Conservation (phyloP, 2,329 filamentous ascomycete species). For the Botryotinia calthae region DNA sequence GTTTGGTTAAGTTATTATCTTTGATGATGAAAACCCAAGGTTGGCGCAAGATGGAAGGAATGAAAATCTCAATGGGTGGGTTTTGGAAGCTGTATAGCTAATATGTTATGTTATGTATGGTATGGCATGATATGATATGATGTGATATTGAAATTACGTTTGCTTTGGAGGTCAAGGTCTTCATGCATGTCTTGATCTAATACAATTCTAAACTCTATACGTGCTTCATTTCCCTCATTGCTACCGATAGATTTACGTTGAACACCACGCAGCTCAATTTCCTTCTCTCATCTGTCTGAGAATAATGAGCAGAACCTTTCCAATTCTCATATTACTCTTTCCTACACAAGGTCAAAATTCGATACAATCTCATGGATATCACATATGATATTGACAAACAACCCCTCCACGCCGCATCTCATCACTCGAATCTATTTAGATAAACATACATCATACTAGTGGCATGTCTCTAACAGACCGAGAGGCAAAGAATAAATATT, state of each 20-base stretch:
- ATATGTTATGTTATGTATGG: not conserved
- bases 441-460: not conserved
- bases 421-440: not conserved
- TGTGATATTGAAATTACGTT: not conserved
- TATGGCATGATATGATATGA: not conserved
- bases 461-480: not conserved
- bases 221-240: not conserved
- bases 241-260: no score
- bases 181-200: not conserved
- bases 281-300: not conserved
- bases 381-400: not conserved
- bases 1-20: constrained; percentile 9
- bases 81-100: not conserved
- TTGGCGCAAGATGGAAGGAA: not conserved
- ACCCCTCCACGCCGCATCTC: not conserved
- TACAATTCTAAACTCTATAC: not conserved
- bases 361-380: not conserved
- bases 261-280: not conserved
- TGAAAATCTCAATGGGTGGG: not conserved
- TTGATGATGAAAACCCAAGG: not conserved
- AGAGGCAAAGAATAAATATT: not conserved
- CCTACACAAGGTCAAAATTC: not conserved
- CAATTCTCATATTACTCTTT: not conserved
- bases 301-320: not conserved
- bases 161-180: not conserved